Evolutionary conservation across 371 early-diverging fungal species (phyloP), one percentile per base, ranked within the genome.

Genomic region (Mycotypha africana): DNA sequence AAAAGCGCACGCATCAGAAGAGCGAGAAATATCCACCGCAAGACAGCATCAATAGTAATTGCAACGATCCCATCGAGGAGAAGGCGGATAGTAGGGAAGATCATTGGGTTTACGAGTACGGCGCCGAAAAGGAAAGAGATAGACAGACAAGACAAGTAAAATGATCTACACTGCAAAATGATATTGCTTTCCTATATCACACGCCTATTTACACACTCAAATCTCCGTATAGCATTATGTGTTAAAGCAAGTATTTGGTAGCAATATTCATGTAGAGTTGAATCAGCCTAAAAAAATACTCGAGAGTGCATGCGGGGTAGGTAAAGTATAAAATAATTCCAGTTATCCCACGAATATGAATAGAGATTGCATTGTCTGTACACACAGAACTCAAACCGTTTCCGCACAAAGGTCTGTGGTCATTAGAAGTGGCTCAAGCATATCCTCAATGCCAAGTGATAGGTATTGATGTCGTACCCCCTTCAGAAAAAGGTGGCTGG

Each of bases 371-470:
- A 33, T n/a, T n/a, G 11, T 28, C 9, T n/a, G n/a, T n/a, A n/a
- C n/a, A n/a, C 10, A 28, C 1, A 19, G 10, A 3, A 26, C 31
- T 20, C 6, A 20, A n/a, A 35, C 16, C 8, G 10, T 15, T 40
- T 14, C 24, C 45, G 55, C 41, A 50, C 38, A 33, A 8, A 28
- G 63, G 63, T 23, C 58, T 74, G 20, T 82, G 82, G 82, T 65
- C 79, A 8, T 43, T 79, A 2, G 83, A 83, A 54, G 76, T 79
- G 71, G 76, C 81, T 9, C 54, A 61, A 15, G 70, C 74, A 39
- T 65, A 55, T 47, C 67, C 67, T 23, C 34, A 52, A 16, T 60
- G 60, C 38, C 45, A 55, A 26, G 53, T 66, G 5, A 51, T 64
- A 22, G 62, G 58, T 14, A 57, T 68, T 21, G 62, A 67, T 33